Percentiles rank a stretch among this genome's conserved stretches.
Evolutionary conservation across 768 basidiomycete species (phyloP).

Genomic region (Dioszegia hungarica): DNA sequence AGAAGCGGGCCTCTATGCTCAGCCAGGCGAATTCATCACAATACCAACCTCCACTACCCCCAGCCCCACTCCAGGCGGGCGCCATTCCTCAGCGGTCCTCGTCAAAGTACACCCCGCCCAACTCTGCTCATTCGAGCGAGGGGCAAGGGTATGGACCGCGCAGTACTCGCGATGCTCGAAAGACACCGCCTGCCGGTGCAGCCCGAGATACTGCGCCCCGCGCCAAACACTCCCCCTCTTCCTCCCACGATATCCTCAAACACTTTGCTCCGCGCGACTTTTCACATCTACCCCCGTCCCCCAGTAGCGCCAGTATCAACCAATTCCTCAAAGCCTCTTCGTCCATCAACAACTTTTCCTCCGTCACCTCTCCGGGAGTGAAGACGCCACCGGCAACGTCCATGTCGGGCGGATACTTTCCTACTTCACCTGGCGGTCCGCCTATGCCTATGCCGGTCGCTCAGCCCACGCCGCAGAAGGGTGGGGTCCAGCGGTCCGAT

Average conservation of each 20-base stretch:
- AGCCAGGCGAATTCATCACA: neutral
- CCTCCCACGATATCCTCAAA: constrained; percentile 56
- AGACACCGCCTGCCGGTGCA: constrained; percentile 26
- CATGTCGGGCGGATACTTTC: constrained; percentile 26
- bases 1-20: constrained; percentile 1
- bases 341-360: constrained; percentile 37
- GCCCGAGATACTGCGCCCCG: neutral
- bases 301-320: constrained; percentile 82
- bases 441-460: neutral
- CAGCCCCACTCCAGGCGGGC: neutral
- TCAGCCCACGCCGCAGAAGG: neutral
- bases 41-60: neutral
- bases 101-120: constrained; percentile 23
- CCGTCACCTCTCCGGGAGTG: neutral
- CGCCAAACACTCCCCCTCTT: constrained; percentile 8
- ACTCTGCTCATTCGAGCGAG: constrained; percentile 31
- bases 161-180: constrained; percentile 15
- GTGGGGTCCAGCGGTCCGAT: constrained; percentile 22
- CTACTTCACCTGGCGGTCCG: constrained; percentile 29
- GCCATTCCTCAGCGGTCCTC: constrained; percentile 9
- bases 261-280: constrained; percentile 64
- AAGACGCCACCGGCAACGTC: constrained; percentile 3
- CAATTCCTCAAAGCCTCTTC: constrained; percentile 61
- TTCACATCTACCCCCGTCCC: constrained; percentile 84
- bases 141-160: neutral